Evolutionary conservation across 305 asterid genomes (phyloP), one percentile per base, ranked within the genome.

Genomic region (Euphrasia arctica): DNA sequence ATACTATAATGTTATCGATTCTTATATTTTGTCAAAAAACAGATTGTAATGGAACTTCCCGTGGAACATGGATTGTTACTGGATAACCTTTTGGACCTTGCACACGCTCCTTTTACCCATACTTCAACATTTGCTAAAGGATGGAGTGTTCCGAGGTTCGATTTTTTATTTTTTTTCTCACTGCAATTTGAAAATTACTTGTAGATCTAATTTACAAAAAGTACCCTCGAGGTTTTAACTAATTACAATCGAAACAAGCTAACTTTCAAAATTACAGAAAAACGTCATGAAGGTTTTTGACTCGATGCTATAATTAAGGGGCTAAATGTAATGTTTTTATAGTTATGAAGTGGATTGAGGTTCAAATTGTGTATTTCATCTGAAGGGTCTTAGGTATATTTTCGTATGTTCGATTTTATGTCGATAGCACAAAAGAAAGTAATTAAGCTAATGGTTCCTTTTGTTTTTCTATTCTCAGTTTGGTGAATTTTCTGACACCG

Each of bases 41-140:
- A 90, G 97, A 84, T 87, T 58, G 95, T 90, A 39, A 84, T 88
- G 84, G 97, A 90, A 67, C 97, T 90, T 65, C 97, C 96, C 0
- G 96, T 90, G 57, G 97, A 90, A 73, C 97, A 90, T 56, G 97
- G 97, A 41, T 77, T 90, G 34, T 85, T 90, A 31, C 77, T 90
- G 22, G 97, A 90, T 86, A 90, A 90, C 78, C 92, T 90, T 73
- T 80, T 90, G 86, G 97, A 90, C 83, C 92, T 90, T 68, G 96
- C 96, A 66, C 97, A 90, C 73, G 97, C 97, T 54, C 97, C 96
- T 63, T 90, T 90, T 75, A 87, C 90, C 3, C 97, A 90, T 71
- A 87, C 97, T 32, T 87, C 97, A 34, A 90, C 97, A 1, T 90
- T 90, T 70, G 96, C 97, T 39, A 90, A 90, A 79, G 97, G 97